Base-by-base conservation (phyloP, 2,329 filamentous ascomycete genomes). In the Xylariaceae sp. region DNA sequence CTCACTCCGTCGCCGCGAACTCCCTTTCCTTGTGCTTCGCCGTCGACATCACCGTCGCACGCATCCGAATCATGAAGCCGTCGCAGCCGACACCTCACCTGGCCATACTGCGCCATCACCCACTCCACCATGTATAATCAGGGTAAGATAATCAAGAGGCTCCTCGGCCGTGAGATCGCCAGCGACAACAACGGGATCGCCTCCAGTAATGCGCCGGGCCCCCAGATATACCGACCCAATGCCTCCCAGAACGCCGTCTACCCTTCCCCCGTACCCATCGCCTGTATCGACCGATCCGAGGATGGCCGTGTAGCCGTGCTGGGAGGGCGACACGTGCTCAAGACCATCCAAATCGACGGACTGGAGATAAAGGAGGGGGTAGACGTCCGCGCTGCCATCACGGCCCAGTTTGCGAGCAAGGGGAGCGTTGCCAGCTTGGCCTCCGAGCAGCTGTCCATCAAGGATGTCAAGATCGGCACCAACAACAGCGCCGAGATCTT, bases 361-460 rank as follows among this genome's bases (percentile, higher is more conserved):
- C 68, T 75, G 31, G 68, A 65, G 19, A 73, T 84, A 51, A 72
- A 68, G 38, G 81, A 85, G 17, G 78, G 78, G 9, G 62, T 82
- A 50, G 82, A 86, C 59, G 61, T 86, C 50, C 76, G 81, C 48
- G 71, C 77, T 12, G 70, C 76, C 15, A 82, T 86, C 49, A 71
- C 71, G 12, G 69, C 75, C 11, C 76, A 80, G 51, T 69, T 71
- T 5, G 66, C 75, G 22, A 68, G 70, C 41, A 73, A 74, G 45
- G 66, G 67, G 6, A 73, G 67, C 44, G 67, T 64, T 2, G 55
- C 63, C 1, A 62, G 64, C n/a, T 67, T 72, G 1, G 66, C 66
- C 7, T 62, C 72, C 42, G 82, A 86, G 52, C 81, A 85, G 63
- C 71, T 85, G 43, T 83, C 81, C 33, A 83, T 86, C 54, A 77